Evolutionary conservation across 2,329 filamentous ascomycete species (phyloP).

Genomic region (Macroventuria anomochaeta): DNA sequence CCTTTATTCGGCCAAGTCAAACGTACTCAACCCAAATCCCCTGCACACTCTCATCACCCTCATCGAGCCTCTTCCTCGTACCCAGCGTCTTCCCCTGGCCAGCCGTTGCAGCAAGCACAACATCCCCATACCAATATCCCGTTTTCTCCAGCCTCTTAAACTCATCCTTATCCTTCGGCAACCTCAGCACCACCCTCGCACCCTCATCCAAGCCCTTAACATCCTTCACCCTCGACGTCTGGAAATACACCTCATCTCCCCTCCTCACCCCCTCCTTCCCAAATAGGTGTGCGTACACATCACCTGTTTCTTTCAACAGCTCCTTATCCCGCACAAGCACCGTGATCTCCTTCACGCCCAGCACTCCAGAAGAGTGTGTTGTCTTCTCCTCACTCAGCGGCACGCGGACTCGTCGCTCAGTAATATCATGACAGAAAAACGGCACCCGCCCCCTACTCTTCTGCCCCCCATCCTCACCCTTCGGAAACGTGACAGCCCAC

Average conservation of each 20-base stretch:
- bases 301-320: slow-evolving; percentile 21
- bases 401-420: slow-evolving; percentile 62
- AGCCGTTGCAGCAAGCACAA: slow-evolving; percentile 29
- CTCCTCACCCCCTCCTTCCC: slow-evolving; percentile 9
- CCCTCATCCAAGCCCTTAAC: slow-evolving; percentile 23
- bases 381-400: slow-evolving; percentile 52
- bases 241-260: slow-evolving; percentile 22
- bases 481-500: slow-evolving; percentile 64
- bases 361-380: slow-evolving; percentile 59
- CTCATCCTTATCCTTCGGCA: slow-evolving; percentile 31
- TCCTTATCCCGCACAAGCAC: slow-evolving; percentile 32
- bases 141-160: slow-evolving; percentile 16
- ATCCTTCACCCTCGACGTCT: slow-evolving; percentile 22
- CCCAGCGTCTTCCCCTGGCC: slow-evolving; percentile 12
- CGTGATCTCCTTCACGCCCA: slow-evolving; percentile 51
- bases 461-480: slow-evolving; percentile 47
- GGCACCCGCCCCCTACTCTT: slow-evolving; percentile 59
- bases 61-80: slow-evolving; percentile 24
- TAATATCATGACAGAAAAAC: slow-evolving; percentile 68
- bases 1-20: slow-evolving; percentile 1
- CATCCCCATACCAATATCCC: slow-evolving; percentile 38
- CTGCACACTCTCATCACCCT: slow-evolving; percentile 19
- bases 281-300: slow-evolving; percentile 25
- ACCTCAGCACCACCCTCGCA: slow-evolving; percentile 26
- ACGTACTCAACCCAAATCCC: slow-evolving; percentile 38